Base-by-base conservation (phyloP, 1,284 basidiomycete species). In the Leccinum griseonigrum region DNA sequence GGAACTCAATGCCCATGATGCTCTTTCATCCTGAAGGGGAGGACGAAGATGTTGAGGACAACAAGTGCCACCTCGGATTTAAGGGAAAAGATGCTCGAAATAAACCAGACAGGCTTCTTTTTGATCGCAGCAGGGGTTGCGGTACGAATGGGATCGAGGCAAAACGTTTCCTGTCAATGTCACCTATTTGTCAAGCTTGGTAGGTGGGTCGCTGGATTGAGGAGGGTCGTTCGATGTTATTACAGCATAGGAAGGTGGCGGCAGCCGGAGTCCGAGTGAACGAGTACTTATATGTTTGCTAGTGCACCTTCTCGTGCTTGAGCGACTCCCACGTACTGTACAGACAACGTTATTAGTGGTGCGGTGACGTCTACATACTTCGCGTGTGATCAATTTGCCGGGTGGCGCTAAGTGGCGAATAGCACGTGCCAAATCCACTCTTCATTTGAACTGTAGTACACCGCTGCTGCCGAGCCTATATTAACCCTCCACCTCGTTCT, bases 381-480 rank as follows among this genome's bases (percentile, higher is more conserved):
- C 22, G 46, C 22, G 46, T 26, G 46, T 48, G 46, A 48, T 48
- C 18, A 3, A 48, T 18, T 48, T 26, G 46, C 55, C 36, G 48
- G 10, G 64, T 64, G 69, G 68, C 61, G 52, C 28, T 29, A 43
- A 11, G 40, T 43, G 38, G 48, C 26, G 48, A 13, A n/a, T n/a
- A 26, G 59, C 67, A 71, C 64, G 70, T 72, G 68, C 18, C 52
- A 32, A 55, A 32, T 31, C 26, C 18, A 28, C 43, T 18, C 40
- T 34, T 34, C n/a, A 26, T 40, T n/a, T 8, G 22, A 38, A 26
- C 22, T 26, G 22, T 26, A 26, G 3, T 14, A 13, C 13, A 34
- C 34, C 34, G 34, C 10, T 16, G 14, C 16, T 31, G 22, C 28
- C 36, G 53, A 48, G 22, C 50, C 32, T 70, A 73, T 73, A 26